Evolutionary conservation across 73 alveolate species (phyloP).

Genomic region (Breviolum minutum): DNA sequence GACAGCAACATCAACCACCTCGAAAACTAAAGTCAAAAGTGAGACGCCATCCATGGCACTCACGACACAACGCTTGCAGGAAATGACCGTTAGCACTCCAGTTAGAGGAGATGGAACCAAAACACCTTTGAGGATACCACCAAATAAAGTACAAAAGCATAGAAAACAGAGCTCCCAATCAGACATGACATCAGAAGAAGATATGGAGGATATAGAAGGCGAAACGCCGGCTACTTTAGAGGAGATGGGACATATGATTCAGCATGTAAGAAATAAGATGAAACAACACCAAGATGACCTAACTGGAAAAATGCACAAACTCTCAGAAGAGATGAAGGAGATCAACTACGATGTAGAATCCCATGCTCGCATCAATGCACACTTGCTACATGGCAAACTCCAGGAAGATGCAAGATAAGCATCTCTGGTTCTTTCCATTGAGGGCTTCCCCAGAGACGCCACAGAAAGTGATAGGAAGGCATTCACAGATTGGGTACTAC

Average conservation of each 20-base stretch:
- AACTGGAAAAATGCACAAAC: not conserved
- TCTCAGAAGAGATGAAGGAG: not conserved
- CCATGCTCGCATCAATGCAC: conserved; percentile 13
- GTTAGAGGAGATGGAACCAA: conserved; percentile 26
- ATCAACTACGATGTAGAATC: conserved; percentile 14
- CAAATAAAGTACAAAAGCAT: not conserved
- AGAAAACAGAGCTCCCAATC: not conserved
- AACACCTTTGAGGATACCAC: not conserved
- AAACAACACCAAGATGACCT: not conserved
- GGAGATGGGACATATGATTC: not conserved
- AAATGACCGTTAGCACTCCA: not conserved
- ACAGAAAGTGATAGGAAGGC: not conserved
- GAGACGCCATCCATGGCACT: conserved; percentile 14
- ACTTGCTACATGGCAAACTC: not conserved
- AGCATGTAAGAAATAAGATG: not conserved
- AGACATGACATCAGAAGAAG: not conserved
- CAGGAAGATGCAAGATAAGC: conserved; percentile 26
- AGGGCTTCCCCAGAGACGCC: conserved; percentile 24
- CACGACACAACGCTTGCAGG: conserved; percentile 1
- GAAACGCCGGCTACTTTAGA: not conserved
- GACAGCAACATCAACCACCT: not conserved
- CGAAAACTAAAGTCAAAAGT: not conserved
- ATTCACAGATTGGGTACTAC: not conserved
- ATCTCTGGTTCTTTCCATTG: not conserved
- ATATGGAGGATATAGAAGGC: not conserved